These are phyloP conservation scores for Vitrella brassicaformis DNA, from an alignment of 73 alveolate species.

Conservation along the genomic window DNA sequence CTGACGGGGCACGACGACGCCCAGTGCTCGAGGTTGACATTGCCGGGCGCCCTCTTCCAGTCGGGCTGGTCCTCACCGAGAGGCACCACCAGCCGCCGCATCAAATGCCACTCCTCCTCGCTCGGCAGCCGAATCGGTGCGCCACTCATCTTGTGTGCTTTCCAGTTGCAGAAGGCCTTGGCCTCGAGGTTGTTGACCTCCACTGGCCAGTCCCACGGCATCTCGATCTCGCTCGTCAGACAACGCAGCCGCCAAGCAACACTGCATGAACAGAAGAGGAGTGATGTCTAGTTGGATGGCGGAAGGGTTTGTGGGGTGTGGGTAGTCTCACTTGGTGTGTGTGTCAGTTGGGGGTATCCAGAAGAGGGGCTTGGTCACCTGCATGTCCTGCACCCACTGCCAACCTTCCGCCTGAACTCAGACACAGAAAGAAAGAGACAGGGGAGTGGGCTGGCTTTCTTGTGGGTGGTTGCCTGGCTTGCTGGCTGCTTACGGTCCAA, in stretches of 20 bases:
- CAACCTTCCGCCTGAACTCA: neutral
- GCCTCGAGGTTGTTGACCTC: constrained; percentile 14
- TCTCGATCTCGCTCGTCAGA: neutral
- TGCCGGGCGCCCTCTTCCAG: neutral
- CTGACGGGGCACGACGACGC: constrained; percentile 4
- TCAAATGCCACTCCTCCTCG: too few species aligned
- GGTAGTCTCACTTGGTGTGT: neutral
- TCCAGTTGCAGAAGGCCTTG: constrained; percentile 9
- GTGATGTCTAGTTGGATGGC: neutral
- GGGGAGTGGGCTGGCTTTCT: too few species aligned
- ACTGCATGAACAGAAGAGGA: too few species aligned
- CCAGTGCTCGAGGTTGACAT: neutral
- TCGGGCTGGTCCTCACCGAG: neutral
- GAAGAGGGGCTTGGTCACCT: neutral
- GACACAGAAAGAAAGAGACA: too few species aligned
- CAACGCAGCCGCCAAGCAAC: neutral
- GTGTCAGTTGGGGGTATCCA: neutral
- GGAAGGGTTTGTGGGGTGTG: neutral
- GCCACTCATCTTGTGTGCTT: constrained; percentile 1
- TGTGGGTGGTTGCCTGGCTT: too few species aligned
- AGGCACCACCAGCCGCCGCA: too few species aligned
- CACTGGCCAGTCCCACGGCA: constrained; percentile 26
- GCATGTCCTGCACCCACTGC: neutral
- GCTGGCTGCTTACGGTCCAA: too few species aligned
- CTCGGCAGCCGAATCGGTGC: too few species aligned